Percentiles rank a stretch among this genome's conserved stretches.
Conservation (phyloP, 352 stramenopile species). For the Globisporangium uncinulatum region DNA sequence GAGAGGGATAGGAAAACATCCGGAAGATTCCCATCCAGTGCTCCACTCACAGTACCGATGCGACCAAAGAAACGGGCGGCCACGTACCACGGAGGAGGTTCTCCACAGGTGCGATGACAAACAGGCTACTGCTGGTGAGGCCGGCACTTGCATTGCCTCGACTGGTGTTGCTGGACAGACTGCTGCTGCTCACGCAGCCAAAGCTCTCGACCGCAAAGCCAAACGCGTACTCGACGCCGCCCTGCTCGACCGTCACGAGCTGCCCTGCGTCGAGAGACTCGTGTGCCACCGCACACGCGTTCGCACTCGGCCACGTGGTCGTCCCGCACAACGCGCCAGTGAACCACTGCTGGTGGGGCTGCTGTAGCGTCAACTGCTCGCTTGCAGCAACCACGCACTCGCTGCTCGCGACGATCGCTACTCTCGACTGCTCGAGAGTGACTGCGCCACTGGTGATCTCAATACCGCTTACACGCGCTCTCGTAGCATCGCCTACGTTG, state of each 20-base stretch:
- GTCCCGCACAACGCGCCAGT: background rate
- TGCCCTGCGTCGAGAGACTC: background rate
- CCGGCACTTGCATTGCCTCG: background rate
- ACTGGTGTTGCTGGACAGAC: background rate
- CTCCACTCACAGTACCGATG: background rate
- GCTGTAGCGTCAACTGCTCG: background rate
- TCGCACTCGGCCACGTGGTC: background rate
- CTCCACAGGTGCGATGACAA: background rate
- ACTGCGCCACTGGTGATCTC: no score
- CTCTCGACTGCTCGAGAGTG: background rate
- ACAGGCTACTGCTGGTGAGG: slow-evolving; percentile 1
- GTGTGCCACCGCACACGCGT: background rate
- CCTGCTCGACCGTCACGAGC: slow-evolving; percentile 2
- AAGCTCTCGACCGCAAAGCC: background rate
- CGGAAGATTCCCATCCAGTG: no score
- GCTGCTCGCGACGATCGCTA: background rate
- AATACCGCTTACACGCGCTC: background rate
- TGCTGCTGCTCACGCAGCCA: background rate
- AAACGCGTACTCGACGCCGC: background rate
- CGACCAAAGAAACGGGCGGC: background rate
- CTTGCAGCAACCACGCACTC: background rate
- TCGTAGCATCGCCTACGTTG: background rate
- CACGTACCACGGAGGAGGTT: background rate
- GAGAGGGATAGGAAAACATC: no score
- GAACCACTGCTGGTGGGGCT: background rate